Percentiles rank a stretch among this genome's conserved stretches.
phyloP scores from a whole-genome alignment of 2,329 filamentous ascomycete genomes.

The Colletotrichum noveboracense region DNA sequence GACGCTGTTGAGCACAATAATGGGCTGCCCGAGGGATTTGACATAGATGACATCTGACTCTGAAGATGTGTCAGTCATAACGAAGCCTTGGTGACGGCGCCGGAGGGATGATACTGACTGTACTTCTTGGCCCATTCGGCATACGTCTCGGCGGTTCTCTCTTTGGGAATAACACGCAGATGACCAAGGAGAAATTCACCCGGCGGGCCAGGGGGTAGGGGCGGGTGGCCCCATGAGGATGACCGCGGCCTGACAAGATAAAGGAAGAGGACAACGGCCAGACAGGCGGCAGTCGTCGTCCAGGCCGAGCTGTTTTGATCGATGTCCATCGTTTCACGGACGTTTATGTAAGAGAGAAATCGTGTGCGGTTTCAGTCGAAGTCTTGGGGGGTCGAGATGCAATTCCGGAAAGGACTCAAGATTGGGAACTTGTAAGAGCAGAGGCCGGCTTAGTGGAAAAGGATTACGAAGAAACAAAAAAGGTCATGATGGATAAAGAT shows the following conservation, averaged over 20 bases:
- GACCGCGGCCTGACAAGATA: neutral
- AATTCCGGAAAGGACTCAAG: neutral
- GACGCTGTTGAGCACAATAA: conserved; percentile 48
- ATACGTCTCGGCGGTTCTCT: conserved; percentile 20
- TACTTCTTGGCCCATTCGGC: conserved; percentile 43
- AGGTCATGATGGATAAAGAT: neutral
- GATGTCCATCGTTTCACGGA: neutral
- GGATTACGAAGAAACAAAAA: neutral
- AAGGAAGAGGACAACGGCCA: conserved; percentile 1
- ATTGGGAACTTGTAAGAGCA: neutral
- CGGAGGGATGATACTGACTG: conserved; percentile 50
- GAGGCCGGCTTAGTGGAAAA: neutral
- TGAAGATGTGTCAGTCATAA: neutral
- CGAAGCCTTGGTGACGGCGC: neutral
- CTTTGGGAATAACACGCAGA: conserved; percentile 36
- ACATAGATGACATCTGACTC: conserved; percentile 35
- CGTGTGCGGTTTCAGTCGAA: neutral
- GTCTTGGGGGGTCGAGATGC: neutral
- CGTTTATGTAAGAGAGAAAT: neutral
- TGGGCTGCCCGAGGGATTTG: conserved; percentile 35
- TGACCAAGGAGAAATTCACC: conserved; percentile 40
- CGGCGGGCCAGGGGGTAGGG: conserved; percentile 21
- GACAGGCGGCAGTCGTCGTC: neutral
- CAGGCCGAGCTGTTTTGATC: neutral
- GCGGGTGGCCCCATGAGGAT: conserved; percentile 3